Base-by-base conservation (phyloP, 129 eudicot species). In the Flaveria robusta region DNA sequence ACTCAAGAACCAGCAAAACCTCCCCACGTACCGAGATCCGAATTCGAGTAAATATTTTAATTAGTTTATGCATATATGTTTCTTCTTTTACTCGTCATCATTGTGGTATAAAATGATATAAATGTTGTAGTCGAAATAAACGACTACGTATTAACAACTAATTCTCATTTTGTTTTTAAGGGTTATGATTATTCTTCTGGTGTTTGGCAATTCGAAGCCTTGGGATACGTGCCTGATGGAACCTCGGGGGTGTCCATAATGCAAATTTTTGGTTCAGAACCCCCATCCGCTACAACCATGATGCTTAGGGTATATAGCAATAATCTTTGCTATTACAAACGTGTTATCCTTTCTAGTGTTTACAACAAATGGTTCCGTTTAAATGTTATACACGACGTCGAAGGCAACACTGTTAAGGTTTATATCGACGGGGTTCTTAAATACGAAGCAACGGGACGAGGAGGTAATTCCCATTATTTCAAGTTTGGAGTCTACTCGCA, bases 11-110 rank as follows among this genome's bases (percentile, higher is more conserved):
- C 31, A 81, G 88, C 59, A 78, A 56, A n/a, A 83, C 84, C 31
- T 12, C 20, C 7, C 82, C 91, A 0, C 82, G 91, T 22, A 56
- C 88, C 0, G 91, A 87, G 73, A 84, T 87, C 62, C 75, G 83
- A 9, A 49, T 84, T 20, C 54, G 7, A 9, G 86, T 82, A 82
- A 10, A n/a, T 42, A 26, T n/a, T 23, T 14, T 45, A 45, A 45
- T 45, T 2, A 9, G 3, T 37, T 6, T 37, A 37, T 3, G 4
- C 6, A 37, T 37, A 37, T 37, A n/a, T n/a, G n/a, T n/a, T n/a
- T n/a, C n/a, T n/a, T n/a, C n/a, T 37, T 2, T 37, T 37, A 2
- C 41, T 37, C 6, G 3, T 2, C 41, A 37, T 37, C 41, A 37
- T 37, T 37, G 49, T 43, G 7, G 41, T 37, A 37, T 37, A 37